Base-by-base conservation (phyloP, 2,329 filamentous ascomycete genomes). In the Penicillium aurantiogriseum region DNA sequence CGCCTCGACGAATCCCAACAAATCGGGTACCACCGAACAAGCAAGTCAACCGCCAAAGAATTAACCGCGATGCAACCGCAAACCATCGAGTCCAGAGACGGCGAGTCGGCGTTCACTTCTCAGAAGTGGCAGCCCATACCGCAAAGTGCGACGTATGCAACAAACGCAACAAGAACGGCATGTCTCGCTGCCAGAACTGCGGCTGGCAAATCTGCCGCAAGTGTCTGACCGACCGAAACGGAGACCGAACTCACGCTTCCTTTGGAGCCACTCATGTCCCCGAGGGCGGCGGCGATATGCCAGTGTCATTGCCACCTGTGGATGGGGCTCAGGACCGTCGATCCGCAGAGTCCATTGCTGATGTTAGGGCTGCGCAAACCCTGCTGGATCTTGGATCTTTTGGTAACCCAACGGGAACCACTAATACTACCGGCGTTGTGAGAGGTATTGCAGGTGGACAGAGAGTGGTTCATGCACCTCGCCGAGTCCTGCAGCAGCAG, bases 141-240 rank as follows among this genome's bases (percentile, higher is more conserved):
- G 60, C 60, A 4, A 62, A 62, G 17, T 62, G 60, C 13, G 60
- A 62, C 15, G 43, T 53, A 13, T 60, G 60, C 44, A 57, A 62
- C 48, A 50, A 45, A 8, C 51, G 60, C 13, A 62, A 62, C 51
- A 53, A 49, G 19, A 54, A 60, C 25, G 58, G 58, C 11, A 62
- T 62, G 60, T 35, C 45, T 4, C 60, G 60, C 3, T 62, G 60
- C 51, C 40, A 49, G 19, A 31, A 51, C 8, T 62, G 60, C 31
- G 60, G 60, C 27, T 62, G 60, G 60, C 60, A 62, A 38, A 46
- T 57, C 9, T 62, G 60, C 15, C 55, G 49, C 42, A 48, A 43
- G 5, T 62, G 60, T 19, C 46, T 56, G n/a, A 40, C 21, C 11
- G 58, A 53, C 6, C 39, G 52, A 25, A 31, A 33, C n/a, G 60